phyloP scores from a whole-genome alignment of 768 basidiomycete genomes.

The Pleurotus tuber-regium region DNA sequence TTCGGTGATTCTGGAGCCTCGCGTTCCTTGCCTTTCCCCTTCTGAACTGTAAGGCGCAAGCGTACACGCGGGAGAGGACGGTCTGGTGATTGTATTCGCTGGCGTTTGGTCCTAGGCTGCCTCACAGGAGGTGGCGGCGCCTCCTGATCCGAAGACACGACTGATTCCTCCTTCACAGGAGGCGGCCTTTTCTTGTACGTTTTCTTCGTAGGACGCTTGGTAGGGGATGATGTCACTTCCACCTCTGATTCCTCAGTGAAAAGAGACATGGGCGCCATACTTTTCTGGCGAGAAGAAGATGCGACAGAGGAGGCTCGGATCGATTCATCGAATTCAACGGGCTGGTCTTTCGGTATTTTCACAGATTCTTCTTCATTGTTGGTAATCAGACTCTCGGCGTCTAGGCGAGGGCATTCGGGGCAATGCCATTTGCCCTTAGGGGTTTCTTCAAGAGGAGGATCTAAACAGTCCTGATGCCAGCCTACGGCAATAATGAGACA shows the following conservation, averaged over 20 bases:
- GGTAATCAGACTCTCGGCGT: conserved; percentile 16
- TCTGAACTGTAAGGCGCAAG: conserved; percentile 51
- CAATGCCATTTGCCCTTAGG: conserved; percentile 83
- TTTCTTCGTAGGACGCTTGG: conserved; percentile 8
- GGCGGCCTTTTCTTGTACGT: conserved; percentile 17
- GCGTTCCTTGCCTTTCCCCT: conserved; percentile 66
- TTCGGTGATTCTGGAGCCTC: conserved; percentile 56
- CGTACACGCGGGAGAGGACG: conserved; percentile 41
- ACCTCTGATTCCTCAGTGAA: conserved; percentile 21
- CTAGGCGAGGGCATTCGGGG: conserved; percentile 51
- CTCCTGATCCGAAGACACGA: conserved; percentile 24
- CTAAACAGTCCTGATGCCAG: conserved; percentile 82
- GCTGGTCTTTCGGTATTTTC: not conserved
- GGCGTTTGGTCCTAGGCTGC: conserved; percentile 40
- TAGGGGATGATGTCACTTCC: conserved; percentile 19
- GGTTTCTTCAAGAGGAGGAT: conserved; percentile 64
- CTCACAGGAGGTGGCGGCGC: conserved; percentile 17
- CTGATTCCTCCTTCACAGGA: not conserved
- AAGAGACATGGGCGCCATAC: conserved; percentile 18
- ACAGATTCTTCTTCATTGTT: conserved; percentile 10
- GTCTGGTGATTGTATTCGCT: conserved; percentile 42
- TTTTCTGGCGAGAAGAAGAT: conserved; percentile 36
- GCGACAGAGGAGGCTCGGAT: conserved; percentile 39
- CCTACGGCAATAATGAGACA: conserved; percentile 38
- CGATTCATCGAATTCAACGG: not conserved